phyloP scores from a whole-genome alignment of 2,329 filamentous ascomycete species.

The Paecilomyces sp. region DNA sequence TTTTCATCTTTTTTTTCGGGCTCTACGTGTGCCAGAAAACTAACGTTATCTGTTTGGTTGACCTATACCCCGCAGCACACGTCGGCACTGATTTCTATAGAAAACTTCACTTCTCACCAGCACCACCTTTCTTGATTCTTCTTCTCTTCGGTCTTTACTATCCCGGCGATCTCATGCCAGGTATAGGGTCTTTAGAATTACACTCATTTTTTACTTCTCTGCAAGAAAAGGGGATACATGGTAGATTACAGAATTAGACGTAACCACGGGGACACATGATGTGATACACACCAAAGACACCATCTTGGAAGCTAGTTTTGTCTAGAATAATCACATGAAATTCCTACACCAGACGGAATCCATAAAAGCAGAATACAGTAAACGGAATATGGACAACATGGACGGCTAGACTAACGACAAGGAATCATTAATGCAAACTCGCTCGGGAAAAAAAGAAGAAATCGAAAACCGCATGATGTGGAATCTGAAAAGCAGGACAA shows the following conservation, averaged over 20 bases:
- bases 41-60: neutral
- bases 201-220: neutral
- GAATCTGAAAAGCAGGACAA: neutral
- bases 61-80: slow-evolving; percentile 20
- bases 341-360: neutral
- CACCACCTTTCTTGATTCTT: neutral
- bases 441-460: neutral
- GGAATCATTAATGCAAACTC: neutral
- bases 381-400: neutral
- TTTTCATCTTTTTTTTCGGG: neutral
- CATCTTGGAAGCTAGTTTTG: neutral
- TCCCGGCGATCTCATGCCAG: neutral
- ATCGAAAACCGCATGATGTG: neutral
- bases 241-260: neutral
- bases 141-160: neutral
- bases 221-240: neutral
- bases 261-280: neutral
- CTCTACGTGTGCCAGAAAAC: neutral
- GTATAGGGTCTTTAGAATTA: neutral
- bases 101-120: slow-evolving; percentile 3
- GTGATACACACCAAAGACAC: neutral
- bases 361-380: neutral
- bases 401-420: neutral
- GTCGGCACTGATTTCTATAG: slow-evolving; percentile 11
- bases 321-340: neutral